A percentile compares a stretch with the other conserved stretches of the same genome.
phyloP scores from a whole-genome alignment of 2,329 filamentous ascomycete genomes.

The Xylaria sp. region DNA sequence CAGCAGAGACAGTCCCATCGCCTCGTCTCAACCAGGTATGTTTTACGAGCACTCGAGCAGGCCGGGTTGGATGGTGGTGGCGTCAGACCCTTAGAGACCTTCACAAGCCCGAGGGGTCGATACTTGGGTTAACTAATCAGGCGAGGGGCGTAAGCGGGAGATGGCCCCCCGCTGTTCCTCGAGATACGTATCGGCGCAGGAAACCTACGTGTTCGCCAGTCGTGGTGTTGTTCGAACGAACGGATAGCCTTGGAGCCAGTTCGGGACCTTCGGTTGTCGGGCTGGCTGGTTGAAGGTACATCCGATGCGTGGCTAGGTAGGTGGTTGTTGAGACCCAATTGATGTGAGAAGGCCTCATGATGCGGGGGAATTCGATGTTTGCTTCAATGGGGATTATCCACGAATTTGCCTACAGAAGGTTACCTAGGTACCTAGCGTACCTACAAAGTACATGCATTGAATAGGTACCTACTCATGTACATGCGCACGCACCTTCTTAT shows the following conservation, averaged over 20 bases:
- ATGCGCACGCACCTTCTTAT: no score
- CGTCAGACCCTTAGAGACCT: background rate
- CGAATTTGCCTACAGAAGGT: background rate
- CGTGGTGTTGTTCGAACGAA: background rate
- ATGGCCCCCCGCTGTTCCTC: background rate
- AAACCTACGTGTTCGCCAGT: background rate
- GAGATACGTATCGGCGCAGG: background rate
- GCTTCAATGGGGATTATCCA: background rate
- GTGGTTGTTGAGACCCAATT: background rate
- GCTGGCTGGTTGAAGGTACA: background rate
- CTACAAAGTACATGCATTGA: no score
- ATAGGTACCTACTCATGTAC: no score
- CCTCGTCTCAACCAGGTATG: background rate
- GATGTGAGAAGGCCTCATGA: background rate
- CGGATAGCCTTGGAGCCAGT: background rate
- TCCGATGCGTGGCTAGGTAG: background rate
- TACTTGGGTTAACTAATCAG: background rate
- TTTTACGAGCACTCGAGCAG: background rate
- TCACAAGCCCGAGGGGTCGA: background rate
- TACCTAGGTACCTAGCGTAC: background rate
- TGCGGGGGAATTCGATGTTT: background rate
- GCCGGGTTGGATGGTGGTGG: background rate
- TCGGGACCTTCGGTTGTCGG: background rate
- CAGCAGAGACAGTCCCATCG: background rate
- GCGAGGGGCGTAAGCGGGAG: background rate